phyloP scores from a whole-genome alignment of 2,329 filamentous ascomycete genomes.

The Fusarium sp. region DNA sequence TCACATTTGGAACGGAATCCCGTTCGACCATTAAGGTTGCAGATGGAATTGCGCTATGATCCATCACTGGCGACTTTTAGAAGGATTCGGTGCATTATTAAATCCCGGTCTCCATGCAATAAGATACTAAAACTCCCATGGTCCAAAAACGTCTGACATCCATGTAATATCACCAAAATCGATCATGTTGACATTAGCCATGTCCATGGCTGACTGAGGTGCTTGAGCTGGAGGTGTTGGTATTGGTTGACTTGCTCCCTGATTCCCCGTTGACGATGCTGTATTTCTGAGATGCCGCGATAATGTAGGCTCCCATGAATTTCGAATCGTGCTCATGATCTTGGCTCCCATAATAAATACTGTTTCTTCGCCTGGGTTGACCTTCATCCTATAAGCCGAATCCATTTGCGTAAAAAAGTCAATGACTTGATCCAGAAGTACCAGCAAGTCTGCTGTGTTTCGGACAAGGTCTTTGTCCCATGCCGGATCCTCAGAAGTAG shows the following conservation, averaged over 20 bases:
- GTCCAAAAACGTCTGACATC: slow-evolving; percentile 54
- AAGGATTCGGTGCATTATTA: not conserved
- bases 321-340: slow-evolving; percentile 50
- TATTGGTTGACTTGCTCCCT: slow-evolving; percentile 29
- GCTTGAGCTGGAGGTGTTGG: slow-evolving; percentile 15
- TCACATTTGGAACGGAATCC: slow-evolving; percentile 20
- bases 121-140: slow-evolving; percentile 49
- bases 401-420: slow-evolving; percentile 47
- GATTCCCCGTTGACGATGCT: slow-evolving; percentile 45
- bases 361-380: slow-evolving; percentile 45
- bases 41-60: not conserved
- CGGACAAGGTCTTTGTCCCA: slow-evolving; percentile 55
- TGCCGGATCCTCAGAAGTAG: slow-evolving; percentile 52
- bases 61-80: not conserved
- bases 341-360: slow-evolving; percentile 50
- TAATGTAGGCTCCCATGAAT: slow-evolving; percentile 51
- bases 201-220: slow-evolving; percentile 28
- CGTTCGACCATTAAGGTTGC: not conserved
- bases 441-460: slow-evolving; percentile 50
- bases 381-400: slow-evolving; percentile 43
- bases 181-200: slow-evolving; percentile 39
- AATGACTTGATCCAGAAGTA: slow-evolving; percentile 49
- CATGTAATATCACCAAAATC: slow-evolving; percentile 52
- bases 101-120: not conserved
- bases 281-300: slow-evolving; percentile 44